phyloP scores from a whole-genome alignment of 495 filamentous ascomycete genomes.

The Glutinoglossum americanum region DNA sequence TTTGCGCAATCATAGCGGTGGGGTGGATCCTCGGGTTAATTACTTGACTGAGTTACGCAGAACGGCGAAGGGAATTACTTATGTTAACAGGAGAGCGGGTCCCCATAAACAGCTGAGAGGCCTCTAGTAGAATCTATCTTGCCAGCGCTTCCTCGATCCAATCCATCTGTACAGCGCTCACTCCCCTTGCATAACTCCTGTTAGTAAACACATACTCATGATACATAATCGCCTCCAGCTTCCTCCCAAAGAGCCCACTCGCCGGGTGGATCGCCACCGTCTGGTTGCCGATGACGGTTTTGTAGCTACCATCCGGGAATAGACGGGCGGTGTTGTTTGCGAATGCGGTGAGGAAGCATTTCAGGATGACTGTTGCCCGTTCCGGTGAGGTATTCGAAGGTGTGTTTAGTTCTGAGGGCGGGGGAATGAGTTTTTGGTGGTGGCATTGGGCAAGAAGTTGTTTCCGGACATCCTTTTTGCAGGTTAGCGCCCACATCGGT shows the following conservation, averaged over 20 bases:
- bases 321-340: slow-evolving; percentile 63
- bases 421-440: slow-evolving; percentile 19
- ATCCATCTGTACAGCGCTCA: slow-evolving; percentile 66
- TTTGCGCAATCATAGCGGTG: too few species aligned
- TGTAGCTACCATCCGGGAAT: slow-evolving; percentile 66
- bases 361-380: slow-evolving; percentile 35
- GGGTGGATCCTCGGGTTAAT: too few species aligned
- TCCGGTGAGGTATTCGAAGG: slow-evolving; percentile 18
- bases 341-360: slow-evolving; percentile 68
- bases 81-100: too few species aligned
- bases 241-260: slow-evolving; percentile 66
- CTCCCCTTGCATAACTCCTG: slow-evolving; percentile 73
- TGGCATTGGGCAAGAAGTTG: slow-evolving; percentile 53
- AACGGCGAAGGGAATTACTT: too few species aligned
- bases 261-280: slow-evolving; percentile 76
- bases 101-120: too few species aligned
- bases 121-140: neutral
- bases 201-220: slow-evolving; percentile 90
- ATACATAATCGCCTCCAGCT: slow-evolving; percentile 87
- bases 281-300: slow-evolving; percentile 65
- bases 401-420: slow-evolving; percentile 2
- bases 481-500: neutral
- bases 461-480: slow-evolving; percentile 54
- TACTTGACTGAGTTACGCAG: too few species aligned
- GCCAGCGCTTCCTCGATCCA: slow-evolving; percentile 60